These are phyloP conservation scores for Fusarium anguioides DNA, from an alignment of 2,329 filamentous ascomycete genomes.

Conservation along the genomic window DNA sequence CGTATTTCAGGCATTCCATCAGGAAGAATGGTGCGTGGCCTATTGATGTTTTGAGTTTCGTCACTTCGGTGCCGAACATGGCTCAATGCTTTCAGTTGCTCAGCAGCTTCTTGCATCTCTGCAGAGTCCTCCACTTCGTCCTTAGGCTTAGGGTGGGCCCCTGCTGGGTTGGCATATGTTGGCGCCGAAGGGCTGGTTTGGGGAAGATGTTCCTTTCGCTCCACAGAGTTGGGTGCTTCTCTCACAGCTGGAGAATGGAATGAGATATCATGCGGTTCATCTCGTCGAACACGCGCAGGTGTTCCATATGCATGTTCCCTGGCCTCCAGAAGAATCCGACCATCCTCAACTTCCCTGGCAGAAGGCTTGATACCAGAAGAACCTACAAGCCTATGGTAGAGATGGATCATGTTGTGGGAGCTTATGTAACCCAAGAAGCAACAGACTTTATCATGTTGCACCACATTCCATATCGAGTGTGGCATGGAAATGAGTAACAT, in stretches of 20 bases:
- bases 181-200: conserved; percentile 46
- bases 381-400: conserved; percentile 69
- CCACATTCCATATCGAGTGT: conserved; percentile 70
- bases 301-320: conserved; percentile 58
- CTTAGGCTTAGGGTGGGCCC: conserved; percentile 47
- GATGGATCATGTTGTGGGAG: conserved; percentile 73
- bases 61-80: conserved; percentile 69
- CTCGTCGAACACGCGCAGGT: conserved; percentile 45
- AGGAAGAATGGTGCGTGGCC: conserved; percentile 54
- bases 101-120: conserved; percentile 75
- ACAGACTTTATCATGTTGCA: conserved; percentile 74
- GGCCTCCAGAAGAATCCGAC: conserved; percentile 66
- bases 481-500: conserved; percentile 76
- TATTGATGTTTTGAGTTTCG: conserved; percentile 50
- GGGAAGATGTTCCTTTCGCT: conserved; percentile 40
- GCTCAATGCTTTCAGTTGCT: conserved; percentile 73
- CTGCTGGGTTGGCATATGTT: conserved; percentile 35
- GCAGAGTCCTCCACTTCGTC: conserved; percentile 67
- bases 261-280: conserved; percentile 45
- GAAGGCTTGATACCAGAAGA: conserved; percentile 57
- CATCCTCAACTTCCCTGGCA: conserved; percentile 66
- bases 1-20: conserved; percentile 51
- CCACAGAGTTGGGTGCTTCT: conserved; percentile 39
- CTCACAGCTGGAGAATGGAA: conserved; percentile 42
- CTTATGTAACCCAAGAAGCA: conserved; percentile 73